A percentile compares a stretch with the other conserved stretches of the same genome.
These are phyloP conservation scores for Claviceps maximensis DNA, from an alignment of 2,329 filamentous ascomycete species.

Conservation along the genomic window DNA sequence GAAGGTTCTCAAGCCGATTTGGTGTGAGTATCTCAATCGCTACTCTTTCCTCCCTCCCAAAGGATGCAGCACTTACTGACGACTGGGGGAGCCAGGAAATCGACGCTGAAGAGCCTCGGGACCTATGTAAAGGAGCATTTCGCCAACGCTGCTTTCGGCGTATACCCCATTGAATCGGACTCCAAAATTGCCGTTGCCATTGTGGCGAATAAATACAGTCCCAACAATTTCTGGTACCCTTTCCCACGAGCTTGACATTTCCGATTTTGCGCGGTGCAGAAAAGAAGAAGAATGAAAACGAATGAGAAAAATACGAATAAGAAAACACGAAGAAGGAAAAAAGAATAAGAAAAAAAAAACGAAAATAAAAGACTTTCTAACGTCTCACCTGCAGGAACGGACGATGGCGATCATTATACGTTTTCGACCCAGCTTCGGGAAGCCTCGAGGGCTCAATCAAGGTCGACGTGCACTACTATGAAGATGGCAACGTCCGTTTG, in stretches of 20 bases:
- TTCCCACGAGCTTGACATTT: not conserved
- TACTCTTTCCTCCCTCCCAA: not conserved
- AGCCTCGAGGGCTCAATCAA: conserved; percentile 68
- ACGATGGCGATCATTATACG: conserved; percentile 84
- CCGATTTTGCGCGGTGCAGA: not conserved
- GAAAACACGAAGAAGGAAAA: not conserved
- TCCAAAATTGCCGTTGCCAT: conserved; percentile 67
- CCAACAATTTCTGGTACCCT: conserved; percentile 84
- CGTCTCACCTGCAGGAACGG: conserved; percentile 58
- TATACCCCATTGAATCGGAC: conserved; percentile 68
- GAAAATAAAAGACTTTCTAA: no score
- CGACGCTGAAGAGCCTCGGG: conserved; percentile 63
- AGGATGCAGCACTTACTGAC: not conserved
- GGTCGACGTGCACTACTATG: conserved; percentile 98
- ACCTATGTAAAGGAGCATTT: conserved; percentile 81
- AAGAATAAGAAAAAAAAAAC: no score
- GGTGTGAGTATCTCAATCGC: conserved; percentile 47
- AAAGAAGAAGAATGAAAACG: not conserved
- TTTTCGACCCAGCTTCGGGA: conserved; percentile 56
- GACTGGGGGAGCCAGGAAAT: conserved; percentile 48
- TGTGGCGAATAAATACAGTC: conserved; percentile 93
- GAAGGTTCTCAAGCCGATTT: conserved; percentile 68
- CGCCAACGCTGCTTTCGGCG: conserved; percentile 64
- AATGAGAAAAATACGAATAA: no score
- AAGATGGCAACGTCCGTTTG: conserved; percentile 93